A percentile compares a stretch with the other conserved stretches of the same genome.
Evolutionary conservation across 78 protist species (phyloP).

Genomic region (Tieghemostelium lacteum): DNA sequence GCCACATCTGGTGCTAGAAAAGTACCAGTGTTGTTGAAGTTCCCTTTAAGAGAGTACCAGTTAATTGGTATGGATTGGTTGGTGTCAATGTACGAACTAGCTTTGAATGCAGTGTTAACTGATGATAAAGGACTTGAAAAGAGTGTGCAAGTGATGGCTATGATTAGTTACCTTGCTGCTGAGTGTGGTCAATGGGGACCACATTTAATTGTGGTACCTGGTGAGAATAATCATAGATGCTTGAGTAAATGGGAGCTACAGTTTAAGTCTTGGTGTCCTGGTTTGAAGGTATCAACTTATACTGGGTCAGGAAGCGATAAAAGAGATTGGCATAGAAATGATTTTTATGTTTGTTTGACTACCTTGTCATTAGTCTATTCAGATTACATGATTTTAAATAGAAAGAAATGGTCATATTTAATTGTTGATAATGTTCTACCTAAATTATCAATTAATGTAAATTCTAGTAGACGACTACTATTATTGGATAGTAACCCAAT

Average conservation of each 20-base stretch:
- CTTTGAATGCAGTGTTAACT: conserved; percentile 94
- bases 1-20: conserved; percentile 80
- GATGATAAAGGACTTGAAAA: conserved; percentile 98
- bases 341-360: conserved; percentile 95
- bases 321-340: conserved; percentile 92
- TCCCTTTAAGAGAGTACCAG: conserved; percentile 90
- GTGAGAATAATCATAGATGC: conserved; percentile 84
- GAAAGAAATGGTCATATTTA: conserved; percentile 92
- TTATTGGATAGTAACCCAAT: conserved; percentile 97
- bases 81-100: conserved; percentile 86
- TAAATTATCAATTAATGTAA: conserved; percentile 95
- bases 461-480: conserved; percentile 63
- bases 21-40: conserved; percentile 87
- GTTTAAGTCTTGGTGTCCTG: conserved; percentile 95
- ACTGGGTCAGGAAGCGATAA: conserved; percentile 86
- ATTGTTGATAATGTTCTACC: conserved; percentile 98
- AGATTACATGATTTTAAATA: conserved; percentile 85
- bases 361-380: conserved; percentile 88
- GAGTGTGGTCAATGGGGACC: conserved; percentile 95
- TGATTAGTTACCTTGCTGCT: conserved; percentile 95
- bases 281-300: conserved; percentile 94
- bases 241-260: conserved; percentile 96
- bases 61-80: conserved; percentile 96
- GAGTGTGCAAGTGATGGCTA: conserved; percentile 94
- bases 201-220: conserved; percentile 95